Percentiles rank a stretch among this genome's conserved stretches.
Conservation (phyloP, 2,329 filamentous ascomycete genomes). For the Tolypocladium inflatum region DNA sequence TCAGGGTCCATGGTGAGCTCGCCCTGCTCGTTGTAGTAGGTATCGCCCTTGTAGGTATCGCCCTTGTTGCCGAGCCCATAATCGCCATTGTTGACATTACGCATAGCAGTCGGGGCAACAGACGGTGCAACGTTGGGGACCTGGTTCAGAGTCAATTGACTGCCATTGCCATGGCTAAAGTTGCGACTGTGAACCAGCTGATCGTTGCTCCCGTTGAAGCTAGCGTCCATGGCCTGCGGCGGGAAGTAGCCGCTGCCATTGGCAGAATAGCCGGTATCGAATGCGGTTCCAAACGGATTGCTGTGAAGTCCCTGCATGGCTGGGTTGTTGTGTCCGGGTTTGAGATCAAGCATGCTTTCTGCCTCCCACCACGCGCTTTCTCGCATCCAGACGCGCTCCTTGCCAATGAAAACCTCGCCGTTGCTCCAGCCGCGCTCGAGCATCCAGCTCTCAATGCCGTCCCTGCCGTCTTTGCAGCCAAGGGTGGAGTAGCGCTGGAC, state of each 20-base stretch:
- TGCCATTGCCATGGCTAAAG: constrained; percentile 44
- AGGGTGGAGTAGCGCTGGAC: constrained; percentile 70
- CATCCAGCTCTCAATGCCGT: constrained; percentile 90
- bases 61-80: constrained; percentile 85
- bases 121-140: constrained; percentile 42
- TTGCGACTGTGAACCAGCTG: constrained; percentile 57
- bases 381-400: constrained; percentile 90
- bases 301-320: constrained; percentile 28
- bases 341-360: constrained; percentile 88
- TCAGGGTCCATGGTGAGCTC: constrained; percentile 69
- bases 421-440: constrained; percentile 97
- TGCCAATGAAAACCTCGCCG: constrained; percentile 84
- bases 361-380: constrained; percentile 97
- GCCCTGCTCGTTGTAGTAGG: constrained; percentile 65
- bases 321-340: constrained; percentile 44
- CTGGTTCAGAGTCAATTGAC: constrained; percentile 41
- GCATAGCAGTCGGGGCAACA: constrained; percentile 47
- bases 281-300: constrained; percentile 32
- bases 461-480: constrained; percentile 80
- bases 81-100: constrained; percentile 58
- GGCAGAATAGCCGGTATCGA: constrained; percentile 66
- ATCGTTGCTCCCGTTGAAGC: constrained; percentile 60
- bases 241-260: constrained; percentile 62
- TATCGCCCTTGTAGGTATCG: constrained; percentile 63
- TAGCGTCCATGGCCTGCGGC: constrained; percentile 48